A percentile compares a stretch with the other conserved stretches of the same genome.
phyloP scores from a whole-genome alignment of 1,284 basidiomycete species.

The Baeospora myosura region DNA sequence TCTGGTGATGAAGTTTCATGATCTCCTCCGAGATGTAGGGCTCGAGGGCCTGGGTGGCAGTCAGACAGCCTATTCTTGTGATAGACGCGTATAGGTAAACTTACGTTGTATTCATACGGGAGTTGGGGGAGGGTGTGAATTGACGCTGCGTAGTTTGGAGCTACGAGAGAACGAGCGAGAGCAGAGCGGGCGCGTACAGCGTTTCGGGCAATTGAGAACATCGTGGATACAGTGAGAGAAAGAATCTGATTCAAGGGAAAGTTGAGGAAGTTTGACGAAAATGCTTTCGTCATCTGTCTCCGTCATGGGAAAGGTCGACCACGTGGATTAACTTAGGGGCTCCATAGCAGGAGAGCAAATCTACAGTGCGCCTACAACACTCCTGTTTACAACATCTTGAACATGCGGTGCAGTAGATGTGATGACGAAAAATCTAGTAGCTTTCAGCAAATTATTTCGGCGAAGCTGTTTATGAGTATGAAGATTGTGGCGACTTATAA shows the following conservation, averaged over 20 bases:
- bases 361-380: too few species aligned
- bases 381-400: too few species aligned
- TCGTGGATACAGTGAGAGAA: constrained; percentile 21
- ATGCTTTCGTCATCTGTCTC: too few species aligned
- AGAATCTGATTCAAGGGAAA: too few species aligned
- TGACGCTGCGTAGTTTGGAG: constrained; percentile 27
- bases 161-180: constrained; percentile 31
- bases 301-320: too few species aligned
- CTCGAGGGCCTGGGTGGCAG: constrained; percentile 51
- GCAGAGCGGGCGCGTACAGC: constrained; percentile 34
- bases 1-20: constrained; percentile 91
- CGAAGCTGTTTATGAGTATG: too few species aligned
- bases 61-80: neutral
- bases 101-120: constrained; percentile 85
- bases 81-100: constrained; percentile 19
- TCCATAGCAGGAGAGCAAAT: too few species aligned
- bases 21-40: constrained; percentile 76
- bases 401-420: neutral
- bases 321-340: too few species aligned
- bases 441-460: too few species aligned
- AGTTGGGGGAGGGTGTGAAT: constrained; percentile 78
- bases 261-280: too few species aligned
- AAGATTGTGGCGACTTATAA: too few species aligned
- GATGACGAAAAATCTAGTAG: too few species aligned
- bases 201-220: constrained; percentile 41